Base-by-base conservation (phyloP, 805 yeast species). In the Starmerella vitae region DNA sequence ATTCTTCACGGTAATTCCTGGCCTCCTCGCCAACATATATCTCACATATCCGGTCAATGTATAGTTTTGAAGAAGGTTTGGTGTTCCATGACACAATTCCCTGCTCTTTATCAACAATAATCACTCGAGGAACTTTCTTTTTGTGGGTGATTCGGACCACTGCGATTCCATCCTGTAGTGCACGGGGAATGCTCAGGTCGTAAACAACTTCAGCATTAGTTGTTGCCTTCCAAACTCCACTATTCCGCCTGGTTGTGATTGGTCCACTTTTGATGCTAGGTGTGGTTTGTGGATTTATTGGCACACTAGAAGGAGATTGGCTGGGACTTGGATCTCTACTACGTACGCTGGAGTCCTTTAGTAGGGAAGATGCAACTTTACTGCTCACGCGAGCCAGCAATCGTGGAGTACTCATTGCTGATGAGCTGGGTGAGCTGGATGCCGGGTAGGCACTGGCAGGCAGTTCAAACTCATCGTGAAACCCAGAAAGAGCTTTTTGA, bases 1-100 rank as follows among this genome's bases (percentile, higher is more conserved):
- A 72, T 57, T 85, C 94, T 53, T 86, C 94, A 44, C 94, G 62
- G 54, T 85, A 88, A 48, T 83, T 82, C 26, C 71, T 68, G 1
- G 95, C 95, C 50, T 79, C 82, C 17, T 68, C 70, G 3, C 77
- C 82, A 3, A 70, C 65, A 36, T 78, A 59, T 2, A 79, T 66
- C 39, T 71, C 72, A 42, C 71, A 70, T 35, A 83, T 77, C 41
- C 72, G 73, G 53, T 79, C 93, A 7, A 80, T 64, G 15, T 58
- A 58, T 43, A 75, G 51, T 28, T 54, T 58, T 3, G 73, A 62
- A 2, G 70, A 55, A 13, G 65, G 46, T 50, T 68, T 68, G 5
- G 41, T 41, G 46, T 71, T 74, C 81, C 86, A 78, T 3, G 64
- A 56, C 13, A 81, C 61, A 4, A 62, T 53, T 22, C 80, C 78